phyloP scores from a whole-genome alignment of 306 rosid species.

The Herpetospermum pedunculosum region DNA sequence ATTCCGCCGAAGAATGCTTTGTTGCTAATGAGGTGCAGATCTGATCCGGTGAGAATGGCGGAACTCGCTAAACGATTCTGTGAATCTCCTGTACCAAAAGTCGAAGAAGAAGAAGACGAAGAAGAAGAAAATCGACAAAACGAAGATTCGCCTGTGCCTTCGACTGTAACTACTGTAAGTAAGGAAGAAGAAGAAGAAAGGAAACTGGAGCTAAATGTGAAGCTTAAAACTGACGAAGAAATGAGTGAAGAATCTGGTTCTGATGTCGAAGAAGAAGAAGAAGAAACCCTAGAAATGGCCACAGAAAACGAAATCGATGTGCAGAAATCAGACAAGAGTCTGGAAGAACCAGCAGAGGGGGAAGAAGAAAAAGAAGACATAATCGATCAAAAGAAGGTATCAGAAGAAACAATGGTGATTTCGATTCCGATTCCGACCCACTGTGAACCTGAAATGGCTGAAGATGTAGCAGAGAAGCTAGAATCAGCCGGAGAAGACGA shows the following conservation, averaged over 20 bases:
- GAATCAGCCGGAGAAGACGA: background rate
- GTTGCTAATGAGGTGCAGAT: conserved; percentile 89
- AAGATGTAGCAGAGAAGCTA: conserved; percentile 1
- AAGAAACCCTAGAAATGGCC: conserved; percentile 1
- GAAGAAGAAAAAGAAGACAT: background rate
- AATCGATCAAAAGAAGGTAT: background rate
- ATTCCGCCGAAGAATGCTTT: conserved; percentile 93
- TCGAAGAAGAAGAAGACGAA: conserved; percentile 8
- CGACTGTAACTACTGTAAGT: background rate
- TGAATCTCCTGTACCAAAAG: conserved; percentile 51
- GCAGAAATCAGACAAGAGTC: background rate
- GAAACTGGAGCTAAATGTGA: conserved; percentile 8
- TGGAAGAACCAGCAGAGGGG: background rate
- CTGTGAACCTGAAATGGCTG: background rate
- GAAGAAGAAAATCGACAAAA: conserved; percentile 3
- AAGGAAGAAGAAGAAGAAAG: conserved; percentile 5
- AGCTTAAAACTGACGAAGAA: background rate
- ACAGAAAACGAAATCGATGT: conserved; percentile 7
- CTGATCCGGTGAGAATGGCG: conserved; percentile 98
- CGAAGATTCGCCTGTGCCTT: background rate
- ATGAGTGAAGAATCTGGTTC: conserved; percentile 19
- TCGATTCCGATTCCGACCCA: background rate
- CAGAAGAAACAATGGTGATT: conserved; percentile 2
- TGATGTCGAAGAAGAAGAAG: conserved; percentile 10
- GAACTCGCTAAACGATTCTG: conserved; percentile 69